Base-by-base conservation (phyloP, 805 yeast species). In the Komagataella mondaviorum region DNA sequence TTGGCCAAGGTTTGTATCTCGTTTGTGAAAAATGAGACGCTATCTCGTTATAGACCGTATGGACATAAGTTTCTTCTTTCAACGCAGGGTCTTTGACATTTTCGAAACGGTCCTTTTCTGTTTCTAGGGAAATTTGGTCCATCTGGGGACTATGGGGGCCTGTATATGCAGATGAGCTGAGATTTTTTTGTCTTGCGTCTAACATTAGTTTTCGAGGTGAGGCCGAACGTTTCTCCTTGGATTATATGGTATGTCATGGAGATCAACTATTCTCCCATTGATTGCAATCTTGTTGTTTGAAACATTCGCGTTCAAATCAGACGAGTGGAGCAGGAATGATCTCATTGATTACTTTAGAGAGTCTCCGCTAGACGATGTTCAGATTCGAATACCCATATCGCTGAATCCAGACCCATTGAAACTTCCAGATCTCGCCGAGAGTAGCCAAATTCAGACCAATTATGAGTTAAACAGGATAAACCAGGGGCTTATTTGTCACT, bases 1-100 rank as follows among this genome's bases (percentile, higher is more conserved):
- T 81, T 6, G 98, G 98, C 99, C 99, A 93, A 23, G 98, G 97
- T 70, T 86, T 91, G 68, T 90, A 93, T 48, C 99, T 67, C 0
- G 99, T 93, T 57, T 84, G 84, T 2, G 98, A 90, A 64, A 93
- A 93, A 64, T 93, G 99, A 7, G 82, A 58, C 0, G 99, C 98
- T 24, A 93, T 93, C 53, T 85, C 86, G 61, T 93, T 87, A 69
- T 93, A 93, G 8, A 93, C 96, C n/a, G 78, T 77, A 64, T 93
- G 99, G 1, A 93, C 99, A 60, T 78, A 83, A 49, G 75, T 74
- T 48, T 82, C 79, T 61, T 93, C 99, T 63, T 81, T 84, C 8
- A 61, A 56, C 43, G 70, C 71, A 1, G 88, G 82, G 18, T 73
- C 73, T 16, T 57, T 49, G 10, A 59, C 57, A 3, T 55, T 49